A percentile compares a stretch with the other conserved stretches of the same genome.
Evolutionary conservation across 176 grass and related monocot genomes (phyloP).

Genomic region (Microstegium vimineum): DNA sequence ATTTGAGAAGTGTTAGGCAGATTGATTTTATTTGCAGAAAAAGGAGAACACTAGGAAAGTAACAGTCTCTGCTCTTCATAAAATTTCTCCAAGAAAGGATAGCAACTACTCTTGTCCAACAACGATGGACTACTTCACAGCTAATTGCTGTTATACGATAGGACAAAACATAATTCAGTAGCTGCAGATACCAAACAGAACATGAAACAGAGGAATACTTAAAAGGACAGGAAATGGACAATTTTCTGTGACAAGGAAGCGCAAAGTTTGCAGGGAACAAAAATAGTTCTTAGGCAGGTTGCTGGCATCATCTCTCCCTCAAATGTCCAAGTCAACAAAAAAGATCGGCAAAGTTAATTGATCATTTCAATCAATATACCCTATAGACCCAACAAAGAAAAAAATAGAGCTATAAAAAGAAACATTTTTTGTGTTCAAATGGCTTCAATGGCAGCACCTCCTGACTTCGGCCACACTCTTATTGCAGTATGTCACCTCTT

Average conservation of each 20-base stretch:
- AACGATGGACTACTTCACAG: neutral
- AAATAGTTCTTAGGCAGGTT: constrained; percentile 1
- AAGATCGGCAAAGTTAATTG: neutral
- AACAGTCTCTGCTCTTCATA: constrained; percentile 1
- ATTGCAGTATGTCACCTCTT: too few relatives aligned
- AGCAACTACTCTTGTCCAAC: neutral
- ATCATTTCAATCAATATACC: constrained; percentile 22
- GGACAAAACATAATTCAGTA: constrained; percentile 9
- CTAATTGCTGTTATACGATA: neutral
- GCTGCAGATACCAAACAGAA: too few relatives aligned
- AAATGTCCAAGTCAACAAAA: constrained; percentile 14
- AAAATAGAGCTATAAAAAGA: constrained; percentile 27
- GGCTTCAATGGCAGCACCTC: constrained; percentile 23
- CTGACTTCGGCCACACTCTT: constrained; percentile 14
- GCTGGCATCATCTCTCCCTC: neutral
- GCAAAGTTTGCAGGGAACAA: constrained; percentile 13
- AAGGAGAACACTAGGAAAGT: neutral
- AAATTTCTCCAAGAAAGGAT: constrained; percentile 2
- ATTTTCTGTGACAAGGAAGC: neutral
- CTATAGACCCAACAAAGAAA: constrained; percentile 46
- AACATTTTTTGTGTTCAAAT: constrained; percentile 25
- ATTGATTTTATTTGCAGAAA: neutral
- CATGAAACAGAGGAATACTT: neutral
- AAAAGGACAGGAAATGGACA: neutral
- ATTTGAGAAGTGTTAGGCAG: neutral